phyloP scores from a whole-genome alignment of 73 alveolate species.

The Paramecium tetraurelia region DNA sequence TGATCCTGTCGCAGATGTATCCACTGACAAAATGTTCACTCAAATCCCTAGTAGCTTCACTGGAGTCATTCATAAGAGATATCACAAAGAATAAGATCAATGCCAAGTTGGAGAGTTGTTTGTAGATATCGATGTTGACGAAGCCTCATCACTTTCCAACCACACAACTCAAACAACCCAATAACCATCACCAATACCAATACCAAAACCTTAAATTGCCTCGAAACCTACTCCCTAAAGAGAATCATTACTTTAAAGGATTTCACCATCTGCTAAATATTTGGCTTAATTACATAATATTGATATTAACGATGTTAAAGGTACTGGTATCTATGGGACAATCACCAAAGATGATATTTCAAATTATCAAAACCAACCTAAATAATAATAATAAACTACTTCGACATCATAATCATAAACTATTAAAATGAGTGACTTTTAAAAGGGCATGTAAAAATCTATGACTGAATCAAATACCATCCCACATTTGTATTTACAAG shows the following conservation, averaged over 20 bases:
- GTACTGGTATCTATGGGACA: constrained; percentile 14
- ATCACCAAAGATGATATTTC: neutral
- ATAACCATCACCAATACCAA: neutral
- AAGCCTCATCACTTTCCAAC: neutral
- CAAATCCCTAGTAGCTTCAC: constrained; percentile 50
- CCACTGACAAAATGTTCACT: constrained; percentile 63
- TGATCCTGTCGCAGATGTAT: constrained; percentile 62
- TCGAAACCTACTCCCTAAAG: neutral
- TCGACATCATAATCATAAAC: neutral
- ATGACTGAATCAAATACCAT: constrained; percentile 75
- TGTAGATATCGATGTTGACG: constrained; percentile 54
- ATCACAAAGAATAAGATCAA: constrained; percentile 56
- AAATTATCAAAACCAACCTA: neutral
- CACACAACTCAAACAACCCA: neutral
- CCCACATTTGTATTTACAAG: constrained; percentile 81
- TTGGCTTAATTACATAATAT: constrained; percentile 14
- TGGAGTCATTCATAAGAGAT: constrained; percentile 55
- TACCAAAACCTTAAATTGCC: neutral
- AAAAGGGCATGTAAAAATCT: constrained; percentile 80
- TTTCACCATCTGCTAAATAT: constrained; percentile 35
- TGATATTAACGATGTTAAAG: neutral
- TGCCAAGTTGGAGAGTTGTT: constrained; percentile 61
- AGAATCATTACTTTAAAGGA: neutral
- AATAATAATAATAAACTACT: neutral
- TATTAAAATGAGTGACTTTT: constrained; percentile 67